These are phyloP conservation scores for Scedosporium boydii DNA, from an alignment of 2,329 filamentous ascomycete genomes.

Conservation along the genomic window DNA sequence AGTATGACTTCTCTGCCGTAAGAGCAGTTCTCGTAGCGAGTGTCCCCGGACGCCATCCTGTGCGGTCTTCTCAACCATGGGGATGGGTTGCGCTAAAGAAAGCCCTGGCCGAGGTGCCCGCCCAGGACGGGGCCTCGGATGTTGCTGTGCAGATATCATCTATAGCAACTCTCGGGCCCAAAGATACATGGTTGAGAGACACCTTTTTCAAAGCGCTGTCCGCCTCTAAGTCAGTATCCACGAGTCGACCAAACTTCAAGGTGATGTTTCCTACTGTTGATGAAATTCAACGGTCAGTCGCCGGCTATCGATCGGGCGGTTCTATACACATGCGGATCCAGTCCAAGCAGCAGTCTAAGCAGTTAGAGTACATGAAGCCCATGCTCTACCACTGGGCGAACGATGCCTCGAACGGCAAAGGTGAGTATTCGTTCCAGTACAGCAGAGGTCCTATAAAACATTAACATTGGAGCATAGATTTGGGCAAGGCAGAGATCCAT, in stretches of 20 bases:
- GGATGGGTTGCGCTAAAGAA: conserved; percentile 64
- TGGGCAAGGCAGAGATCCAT: conserved; percentile 15
- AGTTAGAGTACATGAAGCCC: conserved; percentile 62
- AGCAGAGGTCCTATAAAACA: neutral
- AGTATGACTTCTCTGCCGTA: conserved; percentile 61
- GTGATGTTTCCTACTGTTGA: conserved; percentile 74
- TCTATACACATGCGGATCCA: conserved; percentile 78
- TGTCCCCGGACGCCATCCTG: conserved; percentile 59
- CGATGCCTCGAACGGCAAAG: conserved; percentile 31
- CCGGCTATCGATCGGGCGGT: conserved; percentile 66
- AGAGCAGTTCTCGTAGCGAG: conserved; percentile 68
- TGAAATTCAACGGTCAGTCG: conserved; percentile 66
- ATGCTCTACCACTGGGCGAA: conserved; percentile 70
- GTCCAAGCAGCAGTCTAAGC: conserved; percentile 59
- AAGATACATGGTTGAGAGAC: conserved; percentile 61
- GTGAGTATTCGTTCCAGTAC: conserved; percentile 12
- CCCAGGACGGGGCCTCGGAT: conserved; percentile 29
- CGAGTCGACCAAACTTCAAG: conserved; percentile 43
- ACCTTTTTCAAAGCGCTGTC: conserved; percentile 47
- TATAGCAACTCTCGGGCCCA: conserved; percentile 66
- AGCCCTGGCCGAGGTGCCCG: conserved; percentile 45
- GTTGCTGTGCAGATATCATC: conserved; percentile 65
- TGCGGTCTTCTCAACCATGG: conserved; percentile 44
- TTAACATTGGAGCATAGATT: conserved; percentile 13
- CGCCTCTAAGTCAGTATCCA: conserved; percentile 16